These are phyloP conservation scores for Kondoa malvinella DNA, from an alignment of 768 basidiomycete genomes.

Conservation along the genomic window DNA sequence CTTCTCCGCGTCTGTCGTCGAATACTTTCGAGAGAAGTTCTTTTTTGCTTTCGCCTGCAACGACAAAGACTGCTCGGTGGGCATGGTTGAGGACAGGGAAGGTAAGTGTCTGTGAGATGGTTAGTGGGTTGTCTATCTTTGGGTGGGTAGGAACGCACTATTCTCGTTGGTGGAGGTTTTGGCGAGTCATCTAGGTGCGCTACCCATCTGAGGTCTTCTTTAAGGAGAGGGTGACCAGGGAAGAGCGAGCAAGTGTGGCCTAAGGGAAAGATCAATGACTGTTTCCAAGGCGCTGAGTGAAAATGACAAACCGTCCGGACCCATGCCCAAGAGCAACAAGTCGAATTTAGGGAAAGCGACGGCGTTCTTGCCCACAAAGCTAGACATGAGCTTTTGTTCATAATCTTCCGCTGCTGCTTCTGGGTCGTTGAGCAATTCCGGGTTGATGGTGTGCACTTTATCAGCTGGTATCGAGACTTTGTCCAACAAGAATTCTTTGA, in stretches of 20 bases:
- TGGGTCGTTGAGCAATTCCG: conserved; percentile 29
- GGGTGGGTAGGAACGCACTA: conserved; percentile 31
- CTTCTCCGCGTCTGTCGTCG: conserved; percentile 9
- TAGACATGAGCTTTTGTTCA: conserved; percentile 52
- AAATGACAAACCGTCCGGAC: conserved; percentile 45
- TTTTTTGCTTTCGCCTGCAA: conserved; percentile 61
- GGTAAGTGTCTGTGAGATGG: conserved; percentile 49
- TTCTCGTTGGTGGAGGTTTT: conserved; percentile 73
- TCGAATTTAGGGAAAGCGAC: conserved; percentile 97
- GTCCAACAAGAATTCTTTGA: conserved; percentile 54
- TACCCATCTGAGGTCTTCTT: conserved; percentile 85
- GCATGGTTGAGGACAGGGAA: conserved; percentile 81
- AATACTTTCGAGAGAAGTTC: conserved; percentile 42
- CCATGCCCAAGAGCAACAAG: conserved; percentile 88
- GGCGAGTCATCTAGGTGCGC: conserved; percentile 84
- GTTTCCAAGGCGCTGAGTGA: background rate
- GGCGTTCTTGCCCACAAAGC: conserved; percentile 80
- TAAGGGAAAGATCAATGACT: conserved; percentile 10
- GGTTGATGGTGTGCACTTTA: conserved; percentile 74
- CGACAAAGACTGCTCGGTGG: conserved; percentile 66
- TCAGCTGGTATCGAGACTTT: conserved; percentile 58
- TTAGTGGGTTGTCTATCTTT: too few relatives aligned
- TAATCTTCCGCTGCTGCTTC: conserved; percentile 38
- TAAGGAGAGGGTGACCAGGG: conserved; percentile 70
- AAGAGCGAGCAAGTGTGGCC: conserved; percentile 98